Evolutionary conservation across 2,329 filamentous ascomycete genomes (phyloP).

Genomic region (Cladosporium colombiae): DNA sequence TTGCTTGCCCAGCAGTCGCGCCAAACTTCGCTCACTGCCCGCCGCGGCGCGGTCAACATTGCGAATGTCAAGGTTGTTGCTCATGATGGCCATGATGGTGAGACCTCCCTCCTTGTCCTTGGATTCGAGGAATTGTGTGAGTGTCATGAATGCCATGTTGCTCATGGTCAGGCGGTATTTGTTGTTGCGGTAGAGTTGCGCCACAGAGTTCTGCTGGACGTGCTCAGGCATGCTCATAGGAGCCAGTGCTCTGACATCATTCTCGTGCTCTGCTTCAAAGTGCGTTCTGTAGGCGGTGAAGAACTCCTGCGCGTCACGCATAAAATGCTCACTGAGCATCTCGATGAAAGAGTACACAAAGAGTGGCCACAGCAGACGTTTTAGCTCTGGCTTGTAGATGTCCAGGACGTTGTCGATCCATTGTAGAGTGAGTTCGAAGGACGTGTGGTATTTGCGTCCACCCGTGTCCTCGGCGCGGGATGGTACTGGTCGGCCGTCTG

Average conservation of each 20-base stretch:
- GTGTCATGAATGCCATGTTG: constrained; percentile 74
- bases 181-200: constrained; percentile 78
- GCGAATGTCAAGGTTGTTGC: constrained; percentile 59
- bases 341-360: constrained; percentile 93
- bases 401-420: constrained; percentile 94
- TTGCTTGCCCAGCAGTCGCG: constrained; percentile 58
- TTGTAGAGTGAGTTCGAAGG: constrained; percentile 54
- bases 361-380: constrained; percentile 85
- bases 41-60: constrained; percentile 58
- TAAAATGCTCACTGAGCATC: constrained; percentile 70
- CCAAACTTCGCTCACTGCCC: constrained; percentile 60
- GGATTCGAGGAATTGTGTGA: constrained; percentile 87
- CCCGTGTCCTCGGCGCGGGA: constrained; percentile 65
- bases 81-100: constrained; percentile 73
- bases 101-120: constrained; percentile 79
- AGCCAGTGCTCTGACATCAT: constrained; percentile 76
- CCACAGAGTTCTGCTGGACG: constrained; percentile 71
- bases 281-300: constrained; percentile 66
- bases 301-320: constrained; percentile 72
- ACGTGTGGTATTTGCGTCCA: constrained; percentile 74
- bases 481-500: constrained; percentile 75
- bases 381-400: constrained; percentile 91
- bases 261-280: constrained; percentile 76
- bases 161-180: constrained; percentile 92
- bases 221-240: constrained; percentile 76